Base-by-base conservation (phyloP, 306 rosid species). In the Citrullus mucosospermus region DNA sequence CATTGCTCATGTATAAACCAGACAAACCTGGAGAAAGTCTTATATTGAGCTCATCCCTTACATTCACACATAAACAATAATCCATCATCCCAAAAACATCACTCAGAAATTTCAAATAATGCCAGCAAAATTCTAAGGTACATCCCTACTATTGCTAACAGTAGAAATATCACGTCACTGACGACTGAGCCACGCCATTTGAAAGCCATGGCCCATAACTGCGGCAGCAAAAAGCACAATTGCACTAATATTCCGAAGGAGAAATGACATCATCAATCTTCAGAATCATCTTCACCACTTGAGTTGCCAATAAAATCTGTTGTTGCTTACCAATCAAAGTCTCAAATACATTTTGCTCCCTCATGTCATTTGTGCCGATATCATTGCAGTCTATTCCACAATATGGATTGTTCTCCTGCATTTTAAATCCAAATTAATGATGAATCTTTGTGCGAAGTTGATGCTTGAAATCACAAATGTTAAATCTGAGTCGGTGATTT, bases 261-360 rank as follows among this genome's bases (percentile, higher is more conserved):
- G 98, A 82, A 80, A 96, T 96, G 61, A 96, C 99, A 83, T 93
- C 98, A 43, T 96, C 99, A 32, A 96, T 93, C 83, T 96, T 96
- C 82, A 96, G 79, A 78, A 96, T 96, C 99, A 96, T 93, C 88
- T 96, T 93, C 57, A 96, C 98, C 18, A 96, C 99, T 85, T 96
- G 99, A 32, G 99, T 96, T 9, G 98, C 99, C 7, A 96, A 88
- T 75, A 91, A 87, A 83, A 93, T 70, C 84, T 93, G 99, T 80
- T 96, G 99, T 86, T 93, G 93, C 91, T 96, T 96, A 75, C 99
- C 99, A 3, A 93, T 96, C 81, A 96, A 81, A 32, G 98, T 88
- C 88, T 96, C 99, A 0, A 93, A 92, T 62, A 96, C 98, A 75
- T 88, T 79, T 86, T 96, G 97, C 89, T 92, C 93, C 3, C 91